Conservation (phyloP, 2,329 filamentous ascomycete genomes). For the Graphiopsis chlorocephala region DNA sequence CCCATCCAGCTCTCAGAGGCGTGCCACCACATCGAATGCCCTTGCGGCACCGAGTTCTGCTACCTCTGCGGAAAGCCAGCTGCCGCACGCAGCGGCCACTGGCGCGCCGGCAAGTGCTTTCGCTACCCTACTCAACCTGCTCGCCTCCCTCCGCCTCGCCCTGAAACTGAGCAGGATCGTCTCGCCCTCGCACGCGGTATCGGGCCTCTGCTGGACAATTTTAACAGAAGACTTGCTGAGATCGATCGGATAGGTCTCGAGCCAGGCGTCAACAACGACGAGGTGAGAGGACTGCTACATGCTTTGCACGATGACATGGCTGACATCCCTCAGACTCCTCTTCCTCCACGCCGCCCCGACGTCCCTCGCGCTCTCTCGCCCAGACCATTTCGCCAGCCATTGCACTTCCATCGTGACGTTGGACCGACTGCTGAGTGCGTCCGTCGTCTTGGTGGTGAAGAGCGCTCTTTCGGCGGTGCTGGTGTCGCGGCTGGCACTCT, state of each 20-base stretch:
- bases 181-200: not conserved
- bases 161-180: not conserved
- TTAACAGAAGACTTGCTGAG: not conserved
- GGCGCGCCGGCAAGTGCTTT: not conserved
- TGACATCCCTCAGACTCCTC: not conserved
- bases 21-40: conserved; percentile 6
- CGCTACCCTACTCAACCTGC: not conserved
- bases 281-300: not conserved
- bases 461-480: not conserved
- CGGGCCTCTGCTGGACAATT: not conserved
- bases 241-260: no score
- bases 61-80: not conserved
- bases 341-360: not conserved
- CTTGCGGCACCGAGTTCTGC: conserved; percentile 2
- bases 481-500: no score
- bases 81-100: not conserved
- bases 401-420: no score
- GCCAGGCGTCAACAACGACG: not conserved
- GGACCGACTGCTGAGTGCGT: not conserved
- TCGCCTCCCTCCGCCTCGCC: not conserved
- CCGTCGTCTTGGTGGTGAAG: not conserved
- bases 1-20: not conserved
- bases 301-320: not conserved
- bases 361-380: not conserved
- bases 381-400: no score